Percentiles rank a stretch among this genome's conserved stretches.
Conservation (phyloP, 208 protist species). For the Blastocrithidia nonstop region DNA sequence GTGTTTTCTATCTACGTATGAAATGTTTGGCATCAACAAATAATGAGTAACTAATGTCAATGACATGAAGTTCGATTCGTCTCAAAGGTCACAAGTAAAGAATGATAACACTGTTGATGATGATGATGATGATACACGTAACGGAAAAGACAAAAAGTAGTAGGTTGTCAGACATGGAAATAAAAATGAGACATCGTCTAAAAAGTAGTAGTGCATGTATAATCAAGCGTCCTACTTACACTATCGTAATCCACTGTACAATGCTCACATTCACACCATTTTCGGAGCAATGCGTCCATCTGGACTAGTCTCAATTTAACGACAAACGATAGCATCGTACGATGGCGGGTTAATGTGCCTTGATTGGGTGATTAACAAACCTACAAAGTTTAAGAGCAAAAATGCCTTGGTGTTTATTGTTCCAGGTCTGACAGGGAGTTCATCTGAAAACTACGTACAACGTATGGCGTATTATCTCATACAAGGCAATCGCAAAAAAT, state of each 20-base stretch:
- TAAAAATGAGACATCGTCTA: no score
- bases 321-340: constrained; percentile 18
- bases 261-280: constrained; percentile 40
- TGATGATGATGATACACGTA: no score
- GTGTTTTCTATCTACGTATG: no score
- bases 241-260: constrained; percentile 38
- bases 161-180: no score
- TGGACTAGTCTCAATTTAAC: constrained; percentile 7
- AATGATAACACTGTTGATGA: no score
- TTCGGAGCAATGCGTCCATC: constrained; percentile 19
- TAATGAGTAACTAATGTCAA: no score
- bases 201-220: no score
- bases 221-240: not conserved
- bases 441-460: constrained; percentile 30
- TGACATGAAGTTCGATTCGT: no score
- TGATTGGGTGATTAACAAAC: constrained; percentile 22
- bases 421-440: constrained; percentile 37
- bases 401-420: constrained; percentile 33
- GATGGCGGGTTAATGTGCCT: constrained; percentile 44
- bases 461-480: constrained; percentile 18
- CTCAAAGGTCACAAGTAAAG: no score
- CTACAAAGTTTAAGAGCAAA: not conserved
- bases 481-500: constrained; percentile 5
- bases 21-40: no score
- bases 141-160: no score